Conservation (phyloP, 2,329 filamentous ascomycete genomes). For the Alternaria longipes region DNA sequence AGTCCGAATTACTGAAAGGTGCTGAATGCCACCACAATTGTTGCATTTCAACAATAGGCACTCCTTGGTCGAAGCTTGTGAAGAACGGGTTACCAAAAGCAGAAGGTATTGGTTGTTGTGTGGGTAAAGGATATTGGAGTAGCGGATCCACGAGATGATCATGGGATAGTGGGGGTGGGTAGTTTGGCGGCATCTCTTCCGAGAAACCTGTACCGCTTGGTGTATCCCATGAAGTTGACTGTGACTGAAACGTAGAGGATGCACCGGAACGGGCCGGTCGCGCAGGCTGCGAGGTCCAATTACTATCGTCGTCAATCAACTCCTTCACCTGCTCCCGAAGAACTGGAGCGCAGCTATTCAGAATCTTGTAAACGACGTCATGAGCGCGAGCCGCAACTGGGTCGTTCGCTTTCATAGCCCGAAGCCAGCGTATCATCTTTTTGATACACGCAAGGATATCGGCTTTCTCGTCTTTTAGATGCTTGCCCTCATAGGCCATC, state of each 20-base stretch:
- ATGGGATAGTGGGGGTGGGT: background rate
- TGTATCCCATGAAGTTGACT: background rate
- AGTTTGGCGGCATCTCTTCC: background rate
- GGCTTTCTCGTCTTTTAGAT: constrained; percentile 36
- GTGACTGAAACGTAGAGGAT: background rate
- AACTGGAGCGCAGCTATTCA: constrained; percentile 23
- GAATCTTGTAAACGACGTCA: constrained; percentile 25
- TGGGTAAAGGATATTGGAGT: background rate
- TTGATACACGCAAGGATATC: constrained; percentile 41
- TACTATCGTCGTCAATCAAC: constrained; percentile 11
- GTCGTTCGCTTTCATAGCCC: constrained; percentile 40
- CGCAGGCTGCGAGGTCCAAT: background rate
- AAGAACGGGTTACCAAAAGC: constrained; percentile 33
- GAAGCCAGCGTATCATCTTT: constrained; percentile 49
- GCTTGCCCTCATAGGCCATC: constrained; percentile 40
- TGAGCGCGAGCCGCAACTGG: constrained; percentile 45
- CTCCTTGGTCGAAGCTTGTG: constrained; percentile 33
- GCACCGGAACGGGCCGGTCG: background rate
- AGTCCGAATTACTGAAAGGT: background rate
- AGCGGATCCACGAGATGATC: background rate
- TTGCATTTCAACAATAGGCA: constrained; percentile 22
- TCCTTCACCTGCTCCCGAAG: constrained; percentile 27
- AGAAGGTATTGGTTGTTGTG: constrained; percentile 1
- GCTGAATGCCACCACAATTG: constrained; percentile 19
- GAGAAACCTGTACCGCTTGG: background rate